Evolutionary conservation across 768 basidiomycete species (phyloP).

Genomic region (Auricularia sp.): DNA sequence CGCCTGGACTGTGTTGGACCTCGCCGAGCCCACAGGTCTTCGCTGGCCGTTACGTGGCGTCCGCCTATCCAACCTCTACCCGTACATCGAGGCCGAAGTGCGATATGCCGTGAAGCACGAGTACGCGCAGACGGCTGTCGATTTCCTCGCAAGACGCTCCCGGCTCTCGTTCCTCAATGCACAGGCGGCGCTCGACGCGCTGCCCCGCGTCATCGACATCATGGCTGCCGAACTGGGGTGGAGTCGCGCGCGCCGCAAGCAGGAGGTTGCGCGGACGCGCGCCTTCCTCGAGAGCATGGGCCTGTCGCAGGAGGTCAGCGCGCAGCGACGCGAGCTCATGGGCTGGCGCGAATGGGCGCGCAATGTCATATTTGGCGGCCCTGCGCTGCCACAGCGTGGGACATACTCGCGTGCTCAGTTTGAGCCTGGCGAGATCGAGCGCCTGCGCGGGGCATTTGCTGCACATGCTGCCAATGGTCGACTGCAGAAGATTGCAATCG

Average conservation of each 20-base stretch:
- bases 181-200: slow-evolving; percentile 68
- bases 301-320: slow-evolving; percentile 28
- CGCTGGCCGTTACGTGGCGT: slow-evolving; percentile 83
- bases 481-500: slow-evolving; percentile 26
- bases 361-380: slow-evolving; percentile 5
- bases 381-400: slow-evolving; percentile 12
- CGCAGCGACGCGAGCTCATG: slow-evolving; percentile 17
- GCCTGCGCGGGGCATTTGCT: slow-evolving; percentile 28
- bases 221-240: slow-evolving; percentile 83
- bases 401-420: slow-evolving; percentile 44
- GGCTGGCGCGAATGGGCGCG: slow-evolving; percentile 14
- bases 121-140: slow-evolving; percentile 85
- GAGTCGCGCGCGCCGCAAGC: slow-evolving; percentile 44
- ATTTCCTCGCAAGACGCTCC: slow-evolving; percentile 86
- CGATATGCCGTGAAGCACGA: slow-evolving; percentile 81
- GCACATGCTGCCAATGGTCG: slow-evolving; percentile 24
- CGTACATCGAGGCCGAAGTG: slow-evolving; percentile 90
- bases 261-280: slow-evolving; percentile 50
- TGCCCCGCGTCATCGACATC: slow-evolving; percentile 83
- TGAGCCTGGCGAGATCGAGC: slow-evolving; percentile 39
- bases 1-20: slow-evolving; percentile 85
- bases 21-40: slow-evolving; percentile 66
- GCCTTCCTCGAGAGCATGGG: slow-evolving; percentile 81
- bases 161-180: slow-evolving; percentile 93
- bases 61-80: slow-evolving; percentile 58